Percentiles rank a stretch among this genome's conserved stretches.
phyloP scores from a whole-genome alignment of 2,329 filamentous ascomycete genomes.

The Trichoderma gracile region DNA sequence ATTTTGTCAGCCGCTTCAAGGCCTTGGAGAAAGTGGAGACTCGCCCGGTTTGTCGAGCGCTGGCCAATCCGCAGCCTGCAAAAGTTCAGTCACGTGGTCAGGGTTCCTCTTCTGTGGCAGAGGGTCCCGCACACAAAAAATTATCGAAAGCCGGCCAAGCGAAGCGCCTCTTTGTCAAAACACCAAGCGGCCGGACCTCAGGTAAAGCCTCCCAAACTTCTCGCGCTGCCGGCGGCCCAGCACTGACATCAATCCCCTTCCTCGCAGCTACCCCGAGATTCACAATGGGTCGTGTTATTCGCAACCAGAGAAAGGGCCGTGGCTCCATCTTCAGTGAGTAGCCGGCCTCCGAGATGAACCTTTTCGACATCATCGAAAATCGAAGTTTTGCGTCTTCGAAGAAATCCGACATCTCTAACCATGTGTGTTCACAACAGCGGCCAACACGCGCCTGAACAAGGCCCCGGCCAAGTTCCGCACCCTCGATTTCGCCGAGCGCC shows the following conservation, averaged over 20 bases:
- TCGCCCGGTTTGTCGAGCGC: slow-evolving; percentile 1
- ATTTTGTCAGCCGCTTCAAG: neutral
- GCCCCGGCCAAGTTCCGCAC: slow-evolving; percentile 81
- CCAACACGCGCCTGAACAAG: slow-evolving; percentile 92
- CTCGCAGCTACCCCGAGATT: slow-evolving; percentile 39
- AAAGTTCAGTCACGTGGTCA: slow-evolving; percentile 40
- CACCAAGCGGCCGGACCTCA: slow-evolving; percentile 45
- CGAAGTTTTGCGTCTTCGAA: slow-evolving; percentile 29
- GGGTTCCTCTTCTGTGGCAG: slow-evolving; percentile 36
- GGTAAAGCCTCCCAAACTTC: slow-evolving; percentile 37
- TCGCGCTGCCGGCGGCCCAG: slow-evolving; percentile 33
- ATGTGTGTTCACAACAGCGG: slow-evolving; percentile 51
- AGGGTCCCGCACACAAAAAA: slow-evolving; percentile 43
- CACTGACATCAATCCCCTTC: slow-evolving; percentile 36
- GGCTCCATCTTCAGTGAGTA: slow-evolving; percentile 60
- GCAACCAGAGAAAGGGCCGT: slow-evolving; percentile 65
- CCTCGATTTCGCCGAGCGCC: slow-evolving; percentile 94
- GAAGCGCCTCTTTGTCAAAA: slow-evolving; percentile 39
- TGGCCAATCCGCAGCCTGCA: slow-evolving; percentile 1
- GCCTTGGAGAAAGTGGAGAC: neutral
- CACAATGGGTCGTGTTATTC: slow-evolving; percentile 62
- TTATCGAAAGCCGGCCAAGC: slow-evolving; percentile 35
- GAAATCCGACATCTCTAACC: slow-evolving; percentile 35
- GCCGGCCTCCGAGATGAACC: slow-evolving; percentile 25
- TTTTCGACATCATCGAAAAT: slow-evolving; percentile 22